phyloP scores from a whole-genome alignment of 768 basidiomycete species.

The Amanita brunnescens region DNA sequence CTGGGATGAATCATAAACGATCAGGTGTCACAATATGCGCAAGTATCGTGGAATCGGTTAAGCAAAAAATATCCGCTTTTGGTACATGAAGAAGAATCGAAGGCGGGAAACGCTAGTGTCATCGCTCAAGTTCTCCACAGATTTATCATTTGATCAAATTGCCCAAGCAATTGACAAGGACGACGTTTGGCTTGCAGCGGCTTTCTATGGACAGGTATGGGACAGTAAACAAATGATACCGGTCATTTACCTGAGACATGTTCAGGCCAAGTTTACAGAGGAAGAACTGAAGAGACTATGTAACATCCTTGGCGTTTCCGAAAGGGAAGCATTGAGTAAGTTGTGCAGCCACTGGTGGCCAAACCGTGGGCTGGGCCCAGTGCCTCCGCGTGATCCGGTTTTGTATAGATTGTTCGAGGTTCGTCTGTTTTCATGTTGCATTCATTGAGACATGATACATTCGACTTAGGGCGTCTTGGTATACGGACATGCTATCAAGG shows the following conservation, averaged over 20 bases:
- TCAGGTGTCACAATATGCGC: too few species aligned
- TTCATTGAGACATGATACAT: not conserved
- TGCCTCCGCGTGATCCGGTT: slow-evolving; percentile 71
- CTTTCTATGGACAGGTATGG: slow-evolving; percentile 71
- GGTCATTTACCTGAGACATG: not conserved
- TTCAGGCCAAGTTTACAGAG: slow-evolving; percentile 55
- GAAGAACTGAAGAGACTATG: slow-evolving; percentile 52
- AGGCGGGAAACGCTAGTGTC: not conserved
- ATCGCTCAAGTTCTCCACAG: slow-evolving; percentile 22
- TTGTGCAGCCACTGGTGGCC: slow-evolving; percentile 70
- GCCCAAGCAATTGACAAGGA: slow-evolving; percentile 58
- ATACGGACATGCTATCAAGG: slow-evolving; percentile 76
- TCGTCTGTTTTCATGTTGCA: not conserved
- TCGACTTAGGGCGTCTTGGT: slow-evolving; percentile 52
- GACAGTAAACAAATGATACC: not conserved
- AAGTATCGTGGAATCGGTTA: too few species aligned
- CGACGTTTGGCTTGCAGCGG: slow-evolving; percentile 77
- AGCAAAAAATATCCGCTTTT: not conserved
- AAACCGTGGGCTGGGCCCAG: slow-evolving; percentile 58
- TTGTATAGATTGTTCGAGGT: slow-evolving; percentile 81
- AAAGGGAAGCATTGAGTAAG: slow-evolving; percentile 28
- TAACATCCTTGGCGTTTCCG: slow-evolving; percentile 38
- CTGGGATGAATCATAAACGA: not conserved
- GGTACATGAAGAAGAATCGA: slow-evolving; percentile 45
- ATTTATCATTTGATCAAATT: slow-evolving; percentile 62